These are phyloP conservation scores for Coniochaeta sp. DNA, from an alignment of 2,329 filamentous ascomycete species.

Conservation along the genomic window DNA sequence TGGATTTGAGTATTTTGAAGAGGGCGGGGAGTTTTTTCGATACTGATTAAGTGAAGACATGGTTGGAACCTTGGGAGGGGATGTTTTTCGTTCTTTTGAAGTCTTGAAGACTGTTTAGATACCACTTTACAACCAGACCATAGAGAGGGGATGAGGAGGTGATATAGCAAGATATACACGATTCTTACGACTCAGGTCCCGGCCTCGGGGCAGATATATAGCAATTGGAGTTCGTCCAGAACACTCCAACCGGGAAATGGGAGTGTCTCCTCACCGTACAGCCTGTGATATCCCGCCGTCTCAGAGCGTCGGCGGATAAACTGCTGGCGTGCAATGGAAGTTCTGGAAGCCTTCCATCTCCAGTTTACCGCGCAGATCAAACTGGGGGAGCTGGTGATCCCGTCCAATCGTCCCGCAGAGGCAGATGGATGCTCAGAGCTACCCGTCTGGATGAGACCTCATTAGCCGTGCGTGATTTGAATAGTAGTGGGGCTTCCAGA, in stretches of 20 bases:
- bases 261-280: neutral
- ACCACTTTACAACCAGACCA: neutral
- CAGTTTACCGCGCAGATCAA: conserved; percentile 1
- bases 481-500: too few species aligned
- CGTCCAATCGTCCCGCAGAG: neutral
- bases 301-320: conserved; percentile 4
- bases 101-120: neutral
- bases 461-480: neutral
- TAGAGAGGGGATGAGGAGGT: neutral
- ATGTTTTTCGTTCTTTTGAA: neutral
- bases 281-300: neutral
- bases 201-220: neutral
- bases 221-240: neutral
- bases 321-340: neutral
- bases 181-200: neutral
- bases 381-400: conserved; percentile 1
- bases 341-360: conserved; percentile 3
- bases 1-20: conserved; percentile 37
- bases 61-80: too few species aligned
- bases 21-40: conserved; percentile 39
- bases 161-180: neutral
- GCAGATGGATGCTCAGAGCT: neutral
- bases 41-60: conserved; percentile 27
- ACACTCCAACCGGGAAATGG: neutral
- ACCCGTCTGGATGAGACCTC: neutral